phyloP scores from a whole-genome alignment of 1,284 basidiomycete genomes.

The Wallemia ichthyophaga region DNA sequence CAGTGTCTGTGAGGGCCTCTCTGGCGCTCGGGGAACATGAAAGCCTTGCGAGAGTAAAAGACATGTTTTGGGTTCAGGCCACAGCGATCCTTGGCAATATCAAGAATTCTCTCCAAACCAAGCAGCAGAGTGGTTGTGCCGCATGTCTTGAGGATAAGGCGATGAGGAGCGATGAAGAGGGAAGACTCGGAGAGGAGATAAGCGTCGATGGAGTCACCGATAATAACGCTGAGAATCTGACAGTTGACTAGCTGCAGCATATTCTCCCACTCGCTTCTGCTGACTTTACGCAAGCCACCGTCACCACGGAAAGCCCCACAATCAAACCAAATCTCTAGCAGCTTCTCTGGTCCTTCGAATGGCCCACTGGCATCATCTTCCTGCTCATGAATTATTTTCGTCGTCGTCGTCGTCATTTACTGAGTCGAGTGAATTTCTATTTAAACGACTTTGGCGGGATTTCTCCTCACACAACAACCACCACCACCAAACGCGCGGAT shows the following conservation, averaged over 20 bases:
- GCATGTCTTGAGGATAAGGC: constrained; percentile 93
- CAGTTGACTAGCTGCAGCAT: constrained; percentile 95
- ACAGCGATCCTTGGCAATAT: constrained; percentile 53
- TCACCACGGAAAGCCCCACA: constrained; percentile 10
- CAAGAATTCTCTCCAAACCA: constrained; percentile 68
- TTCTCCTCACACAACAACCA: background rate
- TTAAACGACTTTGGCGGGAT: too few species aligned
- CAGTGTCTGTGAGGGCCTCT: constrained; percentile 79
- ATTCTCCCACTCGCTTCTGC: constrained; percentile 38
- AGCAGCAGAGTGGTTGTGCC: constrained; percentile 92
- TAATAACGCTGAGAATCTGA: constrained; percentile 70
- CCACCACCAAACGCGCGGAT: background rate
- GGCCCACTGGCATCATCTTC: background rate
- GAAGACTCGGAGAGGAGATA: constrained; percentile 96
- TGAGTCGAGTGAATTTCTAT: too few species aligned
- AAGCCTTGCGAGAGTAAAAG: constrained; percentile 94
- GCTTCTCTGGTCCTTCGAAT: constrained; percentile 44
- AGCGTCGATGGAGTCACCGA: constrained; percentile 68
- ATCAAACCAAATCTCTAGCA: constrained; percentile 88
- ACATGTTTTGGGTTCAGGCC: constrained; percentile 29
- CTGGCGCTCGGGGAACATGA: constrained; percentile 98
- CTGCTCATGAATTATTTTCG: background rate
- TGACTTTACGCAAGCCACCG: constrained; percentile 38
- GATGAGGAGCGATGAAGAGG: constrained; percentile 80
- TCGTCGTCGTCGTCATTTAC: too few species aligned